Conservation (phyloP, 495 filamentous ascomycete genomes). For the Trichodelitschia bisporula region DNA sequence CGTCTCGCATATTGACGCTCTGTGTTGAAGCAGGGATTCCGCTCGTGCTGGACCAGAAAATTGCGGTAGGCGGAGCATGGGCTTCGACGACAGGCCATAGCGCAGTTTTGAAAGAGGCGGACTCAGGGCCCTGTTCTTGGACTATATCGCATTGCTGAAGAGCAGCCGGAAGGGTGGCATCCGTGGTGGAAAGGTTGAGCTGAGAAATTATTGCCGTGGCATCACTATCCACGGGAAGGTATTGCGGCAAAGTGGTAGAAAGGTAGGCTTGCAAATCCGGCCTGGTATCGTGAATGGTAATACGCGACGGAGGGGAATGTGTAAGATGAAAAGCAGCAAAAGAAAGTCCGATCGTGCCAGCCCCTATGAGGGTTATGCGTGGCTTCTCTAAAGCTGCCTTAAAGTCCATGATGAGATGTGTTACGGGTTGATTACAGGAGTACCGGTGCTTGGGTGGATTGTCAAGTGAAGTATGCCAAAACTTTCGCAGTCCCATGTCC, state of each 20-base stretch:
- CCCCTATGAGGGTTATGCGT: conserved; percentile 28
- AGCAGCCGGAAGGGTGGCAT: conserved; percentile 18
- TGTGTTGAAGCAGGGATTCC: conserved; percentile 29
- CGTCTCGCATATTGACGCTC: conserved; percentile 14
- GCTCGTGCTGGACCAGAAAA: conserved; percentile 32
- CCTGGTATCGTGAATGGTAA: conserved; percentile 28
- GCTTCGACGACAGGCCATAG: conserved; percentile 25
- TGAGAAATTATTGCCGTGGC: conserved; percentile 7
- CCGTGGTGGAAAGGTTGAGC: conserved; percentile 13
- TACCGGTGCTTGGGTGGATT: too few species aligned
- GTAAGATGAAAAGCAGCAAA: conserved; percentile 31
- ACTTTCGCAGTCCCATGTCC: too few species aligned
- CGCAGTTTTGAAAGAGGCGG: conserved; percentile 21
- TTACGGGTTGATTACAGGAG: too few species aligned
- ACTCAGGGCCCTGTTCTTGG: conserved; percentile 35
- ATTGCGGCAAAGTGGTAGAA: conserved; percentile 16
- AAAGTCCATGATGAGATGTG: too few species aligned
- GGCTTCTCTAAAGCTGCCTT: too few species aligned
- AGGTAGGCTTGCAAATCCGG: conserved; percentile 25
- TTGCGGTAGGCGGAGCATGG: conserved; percentile 14
- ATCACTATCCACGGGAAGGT: conserved; percentile 10
- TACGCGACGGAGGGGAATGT: conserved; percentile 12
- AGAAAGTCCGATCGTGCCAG: conserved; percentile 35
- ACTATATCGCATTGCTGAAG: conserved; percentile 23
- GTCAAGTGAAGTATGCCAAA: too few species aligned